Conservation (phyloP, 129 eudicot genomes). For the Logfia minima region DNA sequence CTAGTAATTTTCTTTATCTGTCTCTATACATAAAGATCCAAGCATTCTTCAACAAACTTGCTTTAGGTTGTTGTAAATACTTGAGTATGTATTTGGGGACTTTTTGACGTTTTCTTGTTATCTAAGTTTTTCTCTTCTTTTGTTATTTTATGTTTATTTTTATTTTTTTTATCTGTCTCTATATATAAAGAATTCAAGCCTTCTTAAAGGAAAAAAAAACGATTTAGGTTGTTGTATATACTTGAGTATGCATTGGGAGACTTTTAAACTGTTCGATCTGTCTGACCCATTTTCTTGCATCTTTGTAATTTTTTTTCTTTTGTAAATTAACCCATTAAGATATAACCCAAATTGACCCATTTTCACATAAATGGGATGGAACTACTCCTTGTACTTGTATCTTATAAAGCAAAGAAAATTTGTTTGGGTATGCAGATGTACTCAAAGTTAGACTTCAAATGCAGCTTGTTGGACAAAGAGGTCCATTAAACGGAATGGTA, state of each 20-base stretch:
- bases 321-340: too few species aligned
- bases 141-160: too few species aligned
- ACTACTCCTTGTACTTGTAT: neutral
- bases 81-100: neutral
- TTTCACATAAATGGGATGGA: neutral
- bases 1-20: neutral
- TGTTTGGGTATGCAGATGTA: constrained; percentile 72
- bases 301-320: too few species aligned
- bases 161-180: too few species aligned
- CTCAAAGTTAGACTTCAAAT: constrained; percentile 95
- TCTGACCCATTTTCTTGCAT: neutral
- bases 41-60: neutral
- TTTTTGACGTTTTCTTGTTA: neutral
- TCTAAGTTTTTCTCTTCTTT: too few species aligned
- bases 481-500: constrained; percentile 90
- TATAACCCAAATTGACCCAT: neutral
- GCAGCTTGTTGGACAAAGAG: constrained; percentile 95
- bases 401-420: constrained; percentile 3
- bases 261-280: neutral
- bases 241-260: neutral
- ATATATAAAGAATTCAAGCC: neutral
- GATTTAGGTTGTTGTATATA: neutral
- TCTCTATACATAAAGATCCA: neutral
- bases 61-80: neutral
- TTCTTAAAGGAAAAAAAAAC: neutral